Base-by-base conservation (phyloP, 73 alveolate species). In the Tetrahymena thermophila region DNA sequence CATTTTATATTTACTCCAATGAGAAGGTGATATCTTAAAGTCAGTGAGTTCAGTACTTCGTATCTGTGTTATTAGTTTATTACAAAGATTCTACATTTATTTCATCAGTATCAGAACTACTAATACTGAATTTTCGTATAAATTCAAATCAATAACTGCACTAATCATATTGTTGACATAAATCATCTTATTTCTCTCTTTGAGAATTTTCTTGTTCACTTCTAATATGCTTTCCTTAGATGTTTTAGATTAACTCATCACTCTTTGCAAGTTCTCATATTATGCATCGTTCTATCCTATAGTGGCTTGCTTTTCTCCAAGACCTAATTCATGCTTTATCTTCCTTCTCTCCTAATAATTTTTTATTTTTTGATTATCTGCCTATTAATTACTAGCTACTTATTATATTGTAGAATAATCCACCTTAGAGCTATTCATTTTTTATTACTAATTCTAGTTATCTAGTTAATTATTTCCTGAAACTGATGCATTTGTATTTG, bases 261-360 rank as follows among this genome's bases (percentile, higher is more conserved):
- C n/a, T 19, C 89, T 71, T 71, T 71, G 35, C 31, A 71, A 28
- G 11, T 71, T 71, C 11, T 71, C 89, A 71, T 71, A 71, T 71
- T 71, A 8, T 28, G 89, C 89, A 71, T 71, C 89, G 11, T 71
- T 71, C 37, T 71, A 71, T 71, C 89, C 89, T 28, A 71, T 19
- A 23, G 35, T 23, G 4, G 37, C 31, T 71, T 71, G 37, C 37
- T 71, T 71, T 31, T 71, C 89, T 25, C 89, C 89, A 28, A 71
- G 89, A n/a, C 89, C 89, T 71, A 71, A 71, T n/a, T 71, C 89
- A 71, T 71, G 89, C 89, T 71, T 71, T 23, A 71, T 71, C 89
- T 71, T 71, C 89, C 89, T 71, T n/a, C 89, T 71, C 37, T 71
- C 89, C 37, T 71, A 8, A 71, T 71, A 71, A 25, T 71, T 71